Conservation (phyloP, 1,139 yeast species). For the Suhomyces terraborum region DNA sequence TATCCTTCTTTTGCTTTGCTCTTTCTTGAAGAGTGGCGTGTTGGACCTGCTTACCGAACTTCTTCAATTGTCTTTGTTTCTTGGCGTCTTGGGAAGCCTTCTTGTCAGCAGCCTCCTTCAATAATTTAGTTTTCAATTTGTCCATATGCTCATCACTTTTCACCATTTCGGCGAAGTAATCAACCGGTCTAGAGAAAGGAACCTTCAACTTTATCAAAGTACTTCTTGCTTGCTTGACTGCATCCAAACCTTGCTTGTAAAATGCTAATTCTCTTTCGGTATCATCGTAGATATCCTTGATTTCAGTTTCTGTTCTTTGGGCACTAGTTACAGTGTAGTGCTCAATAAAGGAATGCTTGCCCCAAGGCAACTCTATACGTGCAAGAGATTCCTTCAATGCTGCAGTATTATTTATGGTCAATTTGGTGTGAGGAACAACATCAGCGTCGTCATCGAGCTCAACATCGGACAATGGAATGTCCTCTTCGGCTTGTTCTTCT, state of each 20-base stretch:
- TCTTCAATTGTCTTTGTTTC: slow-evolving; percentile 91
- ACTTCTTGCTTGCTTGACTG: slow-evolving; percentile 73
- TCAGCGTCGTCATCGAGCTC: slow-evolving; percentile 87
- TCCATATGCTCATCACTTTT: slow-evolving; percentile 99
- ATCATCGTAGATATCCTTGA: slow-evolving; percentile 92
- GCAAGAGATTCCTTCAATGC: slow-evolving; percentile 70
- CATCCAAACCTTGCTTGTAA: slow-evolving; percentile 89
- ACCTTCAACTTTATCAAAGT: slow-evolving; percentile 66
- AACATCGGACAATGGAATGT: slow-evolving; percentile 74
- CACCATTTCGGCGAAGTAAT: slow-evolving; percentile 98
- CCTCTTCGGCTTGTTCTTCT: slow-evolving; percentile 56
- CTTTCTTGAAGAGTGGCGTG: slow-evolving; percentile 91
- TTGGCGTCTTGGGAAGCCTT: slow-evolving; percentile 93
- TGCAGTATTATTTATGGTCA: slow-evolving; percentile 72
- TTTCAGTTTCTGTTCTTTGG: slow-evolving; percentile 59
- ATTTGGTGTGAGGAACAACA: slow-evolving; percentile 84
- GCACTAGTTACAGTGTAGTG: slow-evolving; percentile 73
- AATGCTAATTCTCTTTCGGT: slow-evolving; percentile 66
- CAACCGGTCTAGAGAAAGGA: slow-evolving; percentile 91
- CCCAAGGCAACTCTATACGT: slow-evolving; percentile 73
- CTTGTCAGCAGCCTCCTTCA: slow-evolving; percentile 85
- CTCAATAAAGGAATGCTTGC: slow-evolving; percentile 71
- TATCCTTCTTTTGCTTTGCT: slow-evolving; percentile 90
- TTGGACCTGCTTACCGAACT: slow-evolving; percentile 97
- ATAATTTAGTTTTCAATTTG: slow-evolving; percentile 76